Conservation (phyloP, 768 basidiomycete species). For the Pisolithus sp. region DNA sequence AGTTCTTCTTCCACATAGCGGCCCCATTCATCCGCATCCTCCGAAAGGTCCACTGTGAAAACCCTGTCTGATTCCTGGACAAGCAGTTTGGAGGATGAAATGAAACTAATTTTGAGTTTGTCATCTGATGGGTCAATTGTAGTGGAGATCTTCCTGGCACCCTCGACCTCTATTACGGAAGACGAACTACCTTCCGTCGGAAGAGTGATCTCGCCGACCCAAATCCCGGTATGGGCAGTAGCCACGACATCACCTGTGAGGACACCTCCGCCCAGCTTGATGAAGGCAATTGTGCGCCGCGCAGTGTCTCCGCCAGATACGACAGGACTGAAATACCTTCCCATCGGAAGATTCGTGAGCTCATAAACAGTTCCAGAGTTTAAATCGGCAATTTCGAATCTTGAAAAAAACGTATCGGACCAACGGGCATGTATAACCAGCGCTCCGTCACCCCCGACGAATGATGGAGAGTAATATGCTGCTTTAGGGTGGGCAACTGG, state of each 20-base stretch:
- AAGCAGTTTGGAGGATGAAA: slow-evolving; percentile 50
- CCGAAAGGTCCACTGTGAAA: slow-evolving; percentile 45
- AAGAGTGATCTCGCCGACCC: slow-evolving; percentile 53
- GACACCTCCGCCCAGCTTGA: slow-evolving; percentile 54
- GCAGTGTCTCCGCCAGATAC: slow-evolving; percentile 39
- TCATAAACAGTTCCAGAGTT: slow-evolving; percentile 38
- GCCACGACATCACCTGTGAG: slow-evolving; percentile 62
- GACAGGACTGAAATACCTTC: slow-evolving; percentile 57
- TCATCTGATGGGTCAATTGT: slow-evolving; percentile 39
- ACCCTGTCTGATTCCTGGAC: slow-evolving; percentile 50
- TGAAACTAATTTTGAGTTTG: slow-evolving; percentile 47
- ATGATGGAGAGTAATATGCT: slow-evolving; percentile 64
- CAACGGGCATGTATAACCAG: slow-evolving; percentile 61
- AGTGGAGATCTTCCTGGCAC: slow-evolving; percentile 45
- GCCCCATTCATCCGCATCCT: slow-evolving; percentile 39
- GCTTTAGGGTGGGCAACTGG: slow-evolving; percentile 43
- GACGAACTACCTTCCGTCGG: slow-evolving; percentile 27
- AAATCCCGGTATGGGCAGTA: slow-evolving; percentile 57
- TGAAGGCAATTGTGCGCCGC: slow-evolving; percentile 49
- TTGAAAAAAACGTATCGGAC: slow-evolving; percentile 57
- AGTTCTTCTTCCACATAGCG: slow-evolving; percentile 43
- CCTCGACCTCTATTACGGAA: slow-evolving; percentile 34
- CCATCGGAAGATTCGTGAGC: slow-evolving; percentile 52
- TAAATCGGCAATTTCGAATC: slow-evolving; percentile 59
- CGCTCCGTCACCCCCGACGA: slow-evolving; percentile 34